phyloP scores from a whole-genome alignment of 139 green algal genomes.

The Chara braunii region DNA sequence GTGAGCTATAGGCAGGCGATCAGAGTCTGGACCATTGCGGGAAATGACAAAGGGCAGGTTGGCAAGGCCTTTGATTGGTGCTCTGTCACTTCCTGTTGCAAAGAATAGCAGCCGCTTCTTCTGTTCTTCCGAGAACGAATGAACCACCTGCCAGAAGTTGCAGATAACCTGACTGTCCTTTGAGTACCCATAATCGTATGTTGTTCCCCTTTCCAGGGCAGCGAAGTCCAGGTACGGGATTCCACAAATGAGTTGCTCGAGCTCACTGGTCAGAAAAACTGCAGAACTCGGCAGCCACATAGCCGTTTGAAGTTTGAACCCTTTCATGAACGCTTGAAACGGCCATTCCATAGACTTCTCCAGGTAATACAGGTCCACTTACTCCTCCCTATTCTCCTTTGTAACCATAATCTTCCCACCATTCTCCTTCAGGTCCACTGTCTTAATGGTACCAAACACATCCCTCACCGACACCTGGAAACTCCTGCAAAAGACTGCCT shows the following conservation, averaged over 20 bases:
- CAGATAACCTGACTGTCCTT: constrained; percentile 38
- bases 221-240: constrained; percentile 54
- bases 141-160: constrained; percentile 64
- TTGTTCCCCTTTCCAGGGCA: constrained; percentile 53
- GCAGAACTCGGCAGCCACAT: constrained; percentile 37
- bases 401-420: constrained; percentile 50
- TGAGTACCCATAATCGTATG: constrained; percentile 67
- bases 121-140: constrained; percentile 14
- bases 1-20: constrained; percentile 64
- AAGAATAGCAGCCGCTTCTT: constrained; percentile 40
- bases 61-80: too few species aligned
- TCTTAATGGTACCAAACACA: constrained; percentile 8
- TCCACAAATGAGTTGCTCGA: constrained; percentile 74
- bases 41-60: too few species aligned
- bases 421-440: constrained; percentile 20
- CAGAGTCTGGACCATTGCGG: too few species aligned
- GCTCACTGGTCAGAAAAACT: constrained; percentile 59
- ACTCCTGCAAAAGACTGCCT: constrained; percentile 1
- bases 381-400: constrained; percentile 53
- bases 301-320: constrained; percentile 47
- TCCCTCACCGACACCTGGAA: constrained; percentile 13
- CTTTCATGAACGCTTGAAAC: constrained; percentile 62
- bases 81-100: too few species aligned
- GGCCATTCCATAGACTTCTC: constrained; percentile 49
- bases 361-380: constrained; percentile 56